Evolutionary conservation across 148 eudicot species (phyloP), one percentile per base, ranked within the genome.

Genomic region (Camellia sinensis): DNA sequence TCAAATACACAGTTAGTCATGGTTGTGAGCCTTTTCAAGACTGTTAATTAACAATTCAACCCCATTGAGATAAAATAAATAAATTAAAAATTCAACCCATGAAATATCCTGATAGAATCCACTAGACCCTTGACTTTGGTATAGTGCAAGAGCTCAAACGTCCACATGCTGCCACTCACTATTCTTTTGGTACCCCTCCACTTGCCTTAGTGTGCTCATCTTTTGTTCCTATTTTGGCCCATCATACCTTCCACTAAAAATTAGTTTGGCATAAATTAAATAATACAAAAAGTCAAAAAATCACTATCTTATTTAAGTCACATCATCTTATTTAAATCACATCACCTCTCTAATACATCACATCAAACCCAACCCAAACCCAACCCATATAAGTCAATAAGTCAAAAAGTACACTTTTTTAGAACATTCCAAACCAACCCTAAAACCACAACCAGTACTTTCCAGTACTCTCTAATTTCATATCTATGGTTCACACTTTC

Each of bases 161-260:
- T 29, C 37, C 37, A 29, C 37, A 29, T 29, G 37, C 37, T 29
- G 37, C 37, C 37, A 29, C 37, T 29, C 74, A 70, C 18, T 54
- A 70, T 83, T 68, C 74, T 68, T 53, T 52, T 61, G 82, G 78
- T 83, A 83, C 9, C 45, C 61, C 7, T 74, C 84, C 88, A 86
- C 88, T 83, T 73, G 19, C 73, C 78, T 1, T 19, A 80, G 70
- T 67, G 76, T 66, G 73, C 64, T 11, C 41, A 57, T 59, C 74
- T 56, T 76, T 82, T 63, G 21, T 46, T 48, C 59, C 80, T 50
- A 56, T 81, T 83, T 80, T 82, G 82, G 62, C 77, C 46, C 81
- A 82, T 71, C 56, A 77, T 64, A 21, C 15, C 72, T 40, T 77
- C 84, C 84, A 82, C 84, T 82, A 9, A n/a, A n/a, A n/a, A n/a